These are phyloP conservation scores for Cyberlindnera xylosilytica DNA, from an alignment of 805 yeast genomes.

Conservation along the genomic window DNA sequence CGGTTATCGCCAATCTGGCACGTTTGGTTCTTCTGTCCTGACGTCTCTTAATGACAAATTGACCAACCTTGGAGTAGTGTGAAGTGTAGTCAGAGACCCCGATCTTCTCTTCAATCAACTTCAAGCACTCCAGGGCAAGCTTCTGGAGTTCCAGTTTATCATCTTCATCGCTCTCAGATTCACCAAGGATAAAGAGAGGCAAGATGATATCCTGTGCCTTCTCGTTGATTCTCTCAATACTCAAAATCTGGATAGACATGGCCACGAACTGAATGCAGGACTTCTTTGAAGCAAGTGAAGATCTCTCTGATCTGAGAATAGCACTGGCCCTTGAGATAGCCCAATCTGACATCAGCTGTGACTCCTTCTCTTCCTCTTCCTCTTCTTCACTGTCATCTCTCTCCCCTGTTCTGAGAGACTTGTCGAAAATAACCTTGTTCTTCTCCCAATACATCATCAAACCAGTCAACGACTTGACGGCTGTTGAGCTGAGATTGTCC, in stretches of 20 bases:
- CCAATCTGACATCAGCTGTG: constrained; percentile 49
- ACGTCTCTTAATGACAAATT: constrained; percentile 56
- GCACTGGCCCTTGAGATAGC: constrained; percentile 59
- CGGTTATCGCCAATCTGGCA: constrained; percentile 69
- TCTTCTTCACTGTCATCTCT: constrained; percentile 23
- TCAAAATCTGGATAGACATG: constrained; percentile 51
- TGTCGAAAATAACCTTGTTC: constrained; percentile 33
- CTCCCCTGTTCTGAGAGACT: constrained; percentile 15
- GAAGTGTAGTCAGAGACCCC: constrained; percentile 69
- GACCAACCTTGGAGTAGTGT: constrained; percentile 62
- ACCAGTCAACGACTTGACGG: constrained; percentile 62
- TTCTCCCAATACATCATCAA: constrained; percentile 60
- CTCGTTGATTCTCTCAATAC: constrained; percentile 36
- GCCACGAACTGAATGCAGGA: constrained; percentile 70
- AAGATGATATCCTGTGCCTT: constrained; percentile 49
- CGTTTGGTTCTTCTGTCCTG: constrained; percentile 73
- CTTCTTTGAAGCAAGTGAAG: constrained; percentile 56
- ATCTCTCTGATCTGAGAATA: constrained; percentile 64
- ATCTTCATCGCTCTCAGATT: constrained; percentile 41
- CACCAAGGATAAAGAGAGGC: constrained; percentile 50
- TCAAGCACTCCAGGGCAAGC: constrained; percentile 63
- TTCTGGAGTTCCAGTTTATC: constrained; percentile 49
- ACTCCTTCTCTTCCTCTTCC: constrained; percentile 23
- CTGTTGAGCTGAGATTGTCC: constrained; percentile 58
- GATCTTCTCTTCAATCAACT: constrained; percentile 60